These are phyloP conservation scores for Filosporella fistucella DNA, from an alignment of 495 filamentous ascomycete species.

Conservation along the genomic window DNA sequence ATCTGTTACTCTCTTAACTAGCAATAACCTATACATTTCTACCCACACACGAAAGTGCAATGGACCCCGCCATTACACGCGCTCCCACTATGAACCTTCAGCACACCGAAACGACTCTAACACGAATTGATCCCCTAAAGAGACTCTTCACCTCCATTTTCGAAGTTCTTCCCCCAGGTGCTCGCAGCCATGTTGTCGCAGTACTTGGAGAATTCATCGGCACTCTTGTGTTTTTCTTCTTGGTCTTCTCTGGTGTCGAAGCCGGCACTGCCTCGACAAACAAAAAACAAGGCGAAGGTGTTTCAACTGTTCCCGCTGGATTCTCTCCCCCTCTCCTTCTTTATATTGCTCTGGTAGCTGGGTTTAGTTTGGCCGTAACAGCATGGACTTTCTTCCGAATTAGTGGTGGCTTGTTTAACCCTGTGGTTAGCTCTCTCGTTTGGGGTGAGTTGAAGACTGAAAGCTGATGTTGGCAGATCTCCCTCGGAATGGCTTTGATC, in stretches of 20 bases:
- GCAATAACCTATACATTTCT: no score
- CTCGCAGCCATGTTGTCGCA: constrained; percentile 18
- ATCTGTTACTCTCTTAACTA: no score
- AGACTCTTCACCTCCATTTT: constrained; percentile 10
- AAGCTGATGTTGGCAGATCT: constrained; percentile 29
- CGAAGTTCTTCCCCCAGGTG: constrained; percentile 1
- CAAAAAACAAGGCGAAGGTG: constrained; percentile 7
- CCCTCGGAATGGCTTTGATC: constrained; percentile 52
- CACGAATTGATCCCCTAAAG: constrained; percentile 12
- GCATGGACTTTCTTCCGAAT: constrained; percentile 65
- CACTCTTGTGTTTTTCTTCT: constrained; percentile 12
- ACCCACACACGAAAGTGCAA: no score
- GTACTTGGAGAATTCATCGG: constrained; percentile 20
- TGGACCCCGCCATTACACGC: constrained; percentile 2
- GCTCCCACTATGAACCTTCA: constrained; percentile 15
- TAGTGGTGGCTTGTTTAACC: constrained; percentile 62
- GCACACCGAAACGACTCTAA: constrained; percentile 5
- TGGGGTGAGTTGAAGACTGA: not conserved
- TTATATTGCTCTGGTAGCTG: constrained; percentile 58
- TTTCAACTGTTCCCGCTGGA: constrained; percentile 7
- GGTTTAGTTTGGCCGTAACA: constrained; percentile 57
- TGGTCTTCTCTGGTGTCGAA: constrained; percentile 34
- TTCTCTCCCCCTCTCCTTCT: constrained; percentile 37
- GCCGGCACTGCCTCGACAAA: constrained; percentile 38
- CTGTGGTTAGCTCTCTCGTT: constrained; percentile 40